These are phyloP conservation scores for Pythium dissimile DNA, from an alignment of 352 stramenopile genomes.

Conservation along the genomic window DNA sequence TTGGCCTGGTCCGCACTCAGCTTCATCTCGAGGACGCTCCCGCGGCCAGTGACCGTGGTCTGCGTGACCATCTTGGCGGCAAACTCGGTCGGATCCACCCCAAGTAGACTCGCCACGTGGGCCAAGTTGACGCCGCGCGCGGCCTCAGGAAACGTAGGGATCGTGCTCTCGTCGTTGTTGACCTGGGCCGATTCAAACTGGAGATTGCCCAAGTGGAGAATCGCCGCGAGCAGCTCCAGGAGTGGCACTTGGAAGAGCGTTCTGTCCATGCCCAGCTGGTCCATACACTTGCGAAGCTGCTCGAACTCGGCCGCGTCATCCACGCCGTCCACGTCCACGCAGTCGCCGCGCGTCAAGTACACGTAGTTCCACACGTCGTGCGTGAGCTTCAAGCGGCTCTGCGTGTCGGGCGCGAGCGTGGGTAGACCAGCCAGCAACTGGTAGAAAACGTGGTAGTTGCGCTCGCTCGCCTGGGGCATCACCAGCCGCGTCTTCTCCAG, in stretches of 20 bases:
- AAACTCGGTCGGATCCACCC: slow-evolving; percentile 54
- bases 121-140: slow-evolving; percentile 49
- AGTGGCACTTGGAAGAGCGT: slow-evolving; percentile 60
- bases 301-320: slow-evolving; percentile 73
- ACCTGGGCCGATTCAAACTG: slow-evolving; percentile 36
- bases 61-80: slow-evolving; percentile 81
- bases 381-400: slow-evolving; percentile 18
- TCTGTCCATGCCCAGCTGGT: slow-evolving; percentile 65
- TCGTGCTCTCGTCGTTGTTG: slow-evolving; percentile 35
- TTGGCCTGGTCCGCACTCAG: slow-evolving; percentile 70
- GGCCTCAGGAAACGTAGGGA: slow-evolving; percentile 50
- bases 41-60: slow-evolving; percentile 72
- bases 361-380: slow-evolving; percentile 62
- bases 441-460: slow-evolving; percentile 87
- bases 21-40: slow-evolving; percentile 74
- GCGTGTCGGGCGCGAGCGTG: slow-evolving; percentile 19
- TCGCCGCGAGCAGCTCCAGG: slow-evolving; percentile 66
- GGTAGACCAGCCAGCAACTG: slow-evolving; percentile 57
- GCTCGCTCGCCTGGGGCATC: slow-evolving; percentile 60
- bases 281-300: slow-evolving; percentile 57
- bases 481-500: slow-evolving; percentile 80
- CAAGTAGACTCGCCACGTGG: slow-evolving; percentile 54
- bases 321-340: slow-evolving; percentile 68
- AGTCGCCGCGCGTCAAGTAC: slow-evolving; percentile 70
- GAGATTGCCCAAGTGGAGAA: slow-evolving; percentile 72